Evolutionary conservation across 306 rosid genomes (phyloP).

Genomic region (Quercus robur): DNA sequence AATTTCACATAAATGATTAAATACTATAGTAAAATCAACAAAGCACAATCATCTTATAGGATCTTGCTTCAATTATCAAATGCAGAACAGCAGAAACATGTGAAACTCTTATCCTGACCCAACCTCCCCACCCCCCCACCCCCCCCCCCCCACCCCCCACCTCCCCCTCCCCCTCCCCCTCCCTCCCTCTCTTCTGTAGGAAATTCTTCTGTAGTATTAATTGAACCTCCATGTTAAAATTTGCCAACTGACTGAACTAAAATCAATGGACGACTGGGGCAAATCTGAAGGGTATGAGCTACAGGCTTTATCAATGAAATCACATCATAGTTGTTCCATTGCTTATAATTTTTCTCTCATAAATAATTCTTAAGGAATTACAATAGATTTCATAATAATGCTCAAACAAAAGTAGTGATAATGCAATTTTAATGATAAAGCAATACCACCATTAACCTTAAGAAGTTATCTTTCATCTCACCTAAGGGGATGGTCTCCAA

Average conservation of each 20-base stretch:
- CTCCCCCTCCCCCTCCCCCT: no score
- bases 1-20: neutral
- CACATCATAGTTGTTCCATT: neutral
- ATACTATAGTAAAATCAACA: neutral
- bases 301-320: neutral
- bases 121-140: fast-evolving
- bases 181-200: no score
- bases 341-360: neutral
- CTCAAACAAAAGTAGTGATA: neutral
- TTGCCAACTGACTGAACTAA: neutral
- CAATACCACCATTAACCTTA: neutral
- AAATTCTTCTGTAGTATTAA: neutral
- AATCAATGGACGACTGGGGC: neutral
- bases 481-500: conserved; percentile 86
- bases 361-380: neutral
- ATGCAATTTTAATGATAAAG: neutral
- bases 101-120: neutral
- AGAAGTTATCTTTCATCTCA: conserved; percentile 28
- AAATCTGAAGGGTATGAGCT: neutral
- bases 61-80: neutral
- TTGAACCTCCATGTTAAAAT: neutral
- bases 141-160: no score
- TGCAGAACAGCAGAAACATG: neutral
- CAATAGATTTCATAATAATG: neutral
- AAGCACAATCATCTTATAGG: neutral